phyloP scores from a whole-genome alignment of 31 red algal genomes.

The Bonnemaisonia californica region DNA sequence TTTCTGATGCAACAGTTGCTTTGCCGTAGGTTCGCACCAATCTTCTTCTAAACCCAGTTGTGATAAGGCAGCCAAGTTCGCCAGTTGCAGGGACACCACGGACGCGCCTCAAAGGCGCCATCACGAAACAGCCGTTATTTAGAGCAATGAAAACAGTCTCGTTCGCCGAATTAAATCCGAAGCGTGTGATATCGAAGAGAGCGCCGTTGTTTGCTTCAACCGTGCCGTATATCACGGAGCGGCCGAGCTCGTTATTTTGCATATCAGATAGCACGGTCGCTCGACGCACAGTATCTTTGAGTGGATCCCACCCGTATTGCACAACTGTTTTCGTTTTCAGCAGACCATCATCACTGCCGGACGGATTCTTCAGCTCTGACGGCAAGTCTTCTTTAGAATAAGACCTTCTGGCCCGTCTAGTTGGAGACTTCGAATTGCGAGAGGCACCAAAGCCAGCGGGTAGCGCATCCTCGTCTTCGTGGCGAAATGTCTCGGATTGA shows the following conservation, averaged over 20 bases:
- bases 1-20: neutral
- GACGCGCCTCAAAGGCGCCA: slow-evolving; percentile 3
- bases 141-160: slow-evolving; percentile 19
- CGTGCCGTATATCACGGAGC: neutral
- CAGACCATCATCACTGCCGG: slow-evolving; percentile 21
- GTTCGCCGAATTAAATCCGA: neutral
- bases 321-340: neutral
- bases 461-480: neutral
- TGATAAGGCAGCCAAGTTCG: slow-evolving; percentile 32
- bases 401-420: neutral
- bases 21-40: slow-evolving; percentile 8
- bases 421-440: neutral
- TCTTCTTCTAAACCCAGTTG: slow-evolving; percentile 1
- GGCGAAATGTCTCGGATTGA: slow-evolving; percentile 1
- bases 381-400: slow-evolving; percentile 25
- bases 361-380: slow-evolving; percentile 8
- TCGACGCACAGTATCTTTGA: slow-evolving; percentile 1
- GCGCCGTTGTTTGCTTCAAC: neutral
- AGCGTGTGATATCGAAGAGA: slow-evolving; percentile 12
- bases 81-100: neutral
- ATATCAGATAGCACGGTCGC: slow-evolving; percentile 22
- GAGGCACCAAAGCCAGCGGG: neutral
- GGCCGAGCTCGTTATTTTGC: slow-evolving; percentile 17
- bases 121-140: slow-evolving; percentile 12
- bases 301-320: slow-evolving; percentile 7